Conservation (phyloP, 2,329 filamentous ascomycete species). For the Aspergillus novofumigatus region DNA sequence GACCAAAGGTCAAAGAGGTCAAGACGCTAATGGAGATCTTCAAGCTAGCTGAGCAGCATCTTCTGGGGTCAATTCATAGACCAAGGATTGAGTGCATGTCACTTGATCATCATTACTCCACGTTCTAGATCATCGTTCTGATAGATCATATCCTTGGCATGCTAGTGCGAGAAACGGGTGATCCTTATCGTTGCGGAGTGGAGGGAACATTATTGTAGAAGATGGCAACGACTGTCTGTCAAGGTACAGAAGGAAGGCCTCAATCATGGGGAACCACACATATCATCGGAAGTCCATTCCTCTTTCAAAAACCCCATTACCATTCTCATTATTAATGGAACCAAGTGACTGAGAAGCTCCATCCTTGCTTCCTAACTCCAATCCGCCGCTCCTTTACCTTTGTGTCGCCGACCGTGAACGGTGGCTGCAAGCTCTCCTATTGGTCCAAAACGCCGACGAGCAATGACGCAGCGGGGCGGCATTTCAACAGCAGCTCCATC, state of each 20-base stretch:
- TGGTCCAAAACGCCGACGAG: slow-evolving; percentile 24
- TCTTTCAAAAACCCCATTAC: background rate
- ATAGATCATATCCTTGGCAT: background rate
- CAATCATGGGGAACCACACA: background rate
- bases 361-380: background rate
- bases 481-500: slow-evolving; percentile 17
- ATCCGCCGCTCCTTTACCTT: background rate
- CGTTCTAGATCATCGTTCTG: background rate
- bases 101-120: background rate
- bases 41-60: background rate
- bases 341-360: background rate
- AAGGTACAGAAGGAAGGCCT: background rate
- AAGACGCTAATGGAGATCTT: background rate
- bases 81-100: too few species aligned
- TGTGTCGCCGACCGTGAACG: background rate
- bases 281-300: background rate
- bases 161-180: too few species aligned
- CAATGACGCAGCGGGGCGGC: slow-evolving; percentile 19
- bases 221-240: background rate
- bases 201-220: too few species aligned
- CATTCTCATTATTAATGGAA: background rate
- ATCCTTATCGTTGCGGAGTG: background rate
- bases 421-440: slow-evolving; percentile 10
- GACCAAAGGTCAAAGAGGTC: background rate
- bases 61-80: too few species aligned